Evolutionary conservation across 2,329 filamentous ascomycete genomes (phyloP).

Genomic region (Ceratocystis albifundus): DNA sequence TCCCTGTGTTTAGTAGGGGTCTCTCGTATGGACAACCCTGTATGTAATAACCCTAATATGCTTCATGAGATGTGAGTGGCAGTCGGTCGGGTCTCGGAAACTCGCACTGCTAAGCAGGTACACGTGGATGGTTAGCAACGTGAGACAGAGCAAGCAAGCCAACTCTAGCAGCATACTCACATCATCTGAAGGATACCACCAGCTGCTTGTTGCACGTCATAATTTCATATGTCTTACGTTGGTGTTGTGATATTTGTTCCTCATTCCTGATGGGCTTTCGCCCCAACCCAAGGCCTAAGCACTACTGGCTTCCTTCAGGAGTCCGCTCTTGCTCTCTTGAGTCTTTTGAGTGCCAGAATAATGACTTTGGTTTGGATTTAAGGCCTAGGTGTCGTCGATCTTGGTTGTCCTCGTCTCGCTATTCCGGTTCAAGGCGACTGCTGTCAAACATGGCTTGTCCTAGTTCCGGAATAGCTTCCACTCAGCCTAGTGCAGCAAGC

Average conservation of each 20-base stretch:
- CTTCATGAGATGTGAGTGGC: no score
- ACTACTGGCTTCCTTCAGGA: no score
- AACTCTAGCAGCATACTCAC: neutral
- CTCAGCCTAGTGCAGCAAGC: neutral
- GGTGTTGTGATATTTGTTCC: neutral
- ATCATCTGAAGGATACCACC: no score
- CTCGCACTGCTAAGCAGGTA: neutral
- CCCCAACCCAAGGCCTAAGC: no score
- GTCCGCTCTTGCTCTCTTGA: no score
- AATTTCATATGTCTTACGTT: neutral
- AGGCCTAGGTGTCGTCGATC: neutral
- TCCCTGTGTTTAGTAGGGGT: neutral
- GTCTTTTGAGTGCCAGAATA: no score
- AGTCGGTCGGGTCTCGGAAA: neutral
- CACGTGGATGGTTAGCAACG: neutral
- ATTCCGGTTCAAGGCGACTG: neutral
- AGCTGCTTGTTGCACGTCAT: neutral
- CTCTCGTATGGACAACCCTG: neutral
- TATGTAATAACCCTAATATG: neutral
- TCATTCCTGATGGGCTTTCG: no score
- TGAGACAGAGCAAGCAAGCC: neutral
- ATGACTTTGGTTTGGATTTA: neutral
- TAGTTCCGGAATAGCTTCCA: neutral
- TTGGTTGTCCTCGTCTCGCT: neutral
- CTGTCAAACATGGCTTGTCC: constrained; percentile 10